Conservation (phyloP, 495 filamentous ascomycete genomes). For the Podospora comata region DNA sequence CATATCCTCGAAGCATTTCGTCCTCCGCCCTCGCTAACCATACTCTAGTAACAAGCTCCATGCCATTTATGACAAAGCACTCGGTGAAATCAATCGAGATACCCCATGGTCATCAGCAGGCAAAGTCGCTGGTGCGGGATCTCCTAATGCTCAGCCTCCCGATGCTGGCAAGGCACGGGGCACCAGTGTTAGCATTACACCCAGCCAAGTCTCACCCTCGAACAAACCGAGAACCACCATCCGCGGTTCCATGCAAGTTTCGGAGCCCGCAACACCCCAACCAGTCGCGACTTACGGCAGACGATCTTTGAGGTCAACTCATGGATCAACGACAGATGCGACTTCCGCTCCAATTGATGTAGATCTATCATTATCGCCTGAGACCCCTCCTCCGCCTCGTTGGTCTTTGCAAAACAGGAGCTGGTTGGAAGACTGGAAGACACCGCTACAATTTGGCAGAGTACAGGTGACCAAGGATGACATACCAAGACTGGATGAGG, state of each 20-base stretch:
- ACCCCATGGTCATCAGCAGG: background rate
- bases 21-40: background rate
- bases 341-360: background rate
- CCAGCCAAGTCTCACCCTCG: background rate
- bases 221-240: conserved; percentile 10
- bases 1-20: background rate
- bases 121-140: background rate
- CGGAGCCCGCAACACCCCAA: conserved; percentile 2
- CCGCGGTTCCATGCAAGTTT: conserved; percentile 16
- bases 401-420: conserved; percentile 44
- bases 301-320: conserved; percentile 3
- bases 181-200: background rate
- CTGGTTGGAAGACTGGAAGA: conserved; percentile 47
- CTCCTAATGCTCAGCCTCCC: background rate
- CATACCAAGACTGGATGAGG: conserved; percentile 73
- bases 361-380: background rate
- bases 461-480: conserved; percentile 75
- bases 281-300: background rate
- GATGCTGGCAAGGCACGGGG: background rate
- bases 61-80: background rate
- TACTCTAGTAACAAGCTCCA: conserved; percentile 6
- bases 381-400: conserved; percentile 11
- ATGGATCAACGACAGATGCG: background rate
- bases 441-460: conserved; percentile 67
- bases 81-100: background rate